phyloP scores from a whole-genome alignment of 2,329 filamentous ascomycete genomes.

The Penicillium brevicompactum region DNA sequence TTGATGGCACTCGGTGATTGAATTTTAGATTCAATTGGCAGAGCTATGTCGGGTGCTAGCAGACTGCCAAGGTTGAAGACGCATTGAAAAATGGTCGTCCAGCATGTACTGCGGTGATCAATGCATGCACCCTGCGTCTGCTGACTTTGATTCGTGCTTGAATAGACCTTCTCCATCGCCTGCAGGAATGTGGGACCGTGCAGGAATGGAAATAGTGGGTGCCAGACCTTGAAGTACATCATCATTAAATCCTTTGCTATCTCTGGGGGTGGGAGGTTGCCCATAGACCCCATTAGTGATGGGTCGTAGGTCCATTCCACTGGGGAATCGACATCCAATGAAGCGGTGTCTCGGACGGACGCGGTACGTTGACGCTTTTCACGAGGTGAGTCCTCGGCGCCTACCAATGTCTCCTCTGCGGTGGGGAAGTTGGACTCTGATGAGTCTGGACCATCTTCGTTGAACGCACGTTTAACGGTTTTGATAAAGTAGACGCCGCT shows the following conservation, averaged over 20 bases:
- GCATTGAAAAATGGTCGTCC: constrained; percentile 51
- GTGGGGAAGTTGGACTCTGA: constrained; percentile 29
- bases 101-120: constrained; percentile 29
- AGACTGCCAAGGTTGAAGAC: constrained; percentile 53
- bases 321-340: constrained; percentile 12
- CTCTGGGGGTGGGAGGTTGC: constrained; percentile 30
- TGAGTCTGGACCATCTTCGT: constrained; percentile 25
- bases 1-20: constrained; percentile 42
- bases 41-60: constrained; percentile 33
- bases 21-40: constrained; percentile 41
- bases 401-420: constrained; percentile 34
- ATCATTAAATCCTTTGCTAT: constrained; percentile 48
- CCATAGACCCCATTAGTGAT: constrained; percentile 26
- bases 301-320: constrained; percentile 33
- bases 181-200: constrained; percentile 54
- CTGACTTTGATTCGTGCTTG: constrained; percentile 6
- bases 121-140: not conserved
- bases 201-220: constrained; percentile 56
- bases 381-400: constrained; percentile 25
- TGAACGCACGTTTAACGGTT: constrained; percentile 56
- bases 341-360: not conserved
- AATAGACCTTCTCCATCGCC: constrained; percentile 49
- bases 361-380: constrained; percentile 18
- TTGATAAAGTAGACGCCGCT: constrained; percentile 58
- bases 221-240: constrained; percentile 55